Evolutionary conservation across 1,139 yeast genomes (phyloP), one percentile per base, ranked within the genome.

Genomic region (Yamadazyma kanchanaburiensis): DNA sequence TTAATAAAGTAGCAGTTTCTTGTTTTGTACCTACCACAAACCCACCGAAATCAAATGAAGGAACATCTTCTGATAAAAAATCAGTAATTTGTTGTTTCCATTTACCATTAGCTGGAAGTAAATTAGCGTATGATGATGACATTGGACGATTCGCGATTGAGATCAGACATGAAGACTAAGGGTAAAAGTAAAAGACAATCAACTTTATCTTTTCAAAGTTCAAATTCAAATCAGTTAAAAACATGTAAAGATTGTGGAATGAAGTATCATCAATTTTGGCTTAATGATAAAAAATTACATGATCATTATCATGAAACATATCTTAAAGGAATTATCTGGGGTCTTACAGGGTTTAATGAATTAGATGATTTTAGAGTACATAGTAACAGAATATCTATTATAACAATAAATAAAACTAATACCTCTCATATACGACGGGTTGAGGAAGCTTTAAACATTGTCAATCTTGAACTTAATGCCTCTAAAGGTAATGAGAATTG

Each of bases 21-120:
- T 46, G 49, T 31, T 71, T 80, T 37, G 73, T 70, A 5, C 97
- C 96, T n/a, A 89, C 97, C 1, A 89, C 97, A 51, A 63, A 87
- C 3, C 95, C 97, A 22, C 97, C 97, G 45, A 80, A 84, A 55
- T 89, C 97, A 49, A 89, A 89, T 0, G 94, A 79, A 2, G 97
- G 96, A 4, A 84, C 94, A 50, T 89, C 97, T 50, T 89, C 97
- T 4, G 74, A 64, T 15, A 89, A 65, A 79, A 85, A 89, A 25
- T 64, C 70, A 10, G 88, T 77, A 40, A 89, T 77, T 40, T 80
- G 81, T 33, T 73, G 73, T 52, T 78, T 86, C 96, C 96, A 88
- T 29, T 62, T 61, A 4, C 95, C 91, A 39, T 72, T 77, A 12
- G 70, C 62, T 0, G 96, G 95, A 25, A 88, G 67, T 22, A 85